Base-by-base conservation (phyloP, 805 yeast genomes). In the Barnettozyma siamensis region DNA sequence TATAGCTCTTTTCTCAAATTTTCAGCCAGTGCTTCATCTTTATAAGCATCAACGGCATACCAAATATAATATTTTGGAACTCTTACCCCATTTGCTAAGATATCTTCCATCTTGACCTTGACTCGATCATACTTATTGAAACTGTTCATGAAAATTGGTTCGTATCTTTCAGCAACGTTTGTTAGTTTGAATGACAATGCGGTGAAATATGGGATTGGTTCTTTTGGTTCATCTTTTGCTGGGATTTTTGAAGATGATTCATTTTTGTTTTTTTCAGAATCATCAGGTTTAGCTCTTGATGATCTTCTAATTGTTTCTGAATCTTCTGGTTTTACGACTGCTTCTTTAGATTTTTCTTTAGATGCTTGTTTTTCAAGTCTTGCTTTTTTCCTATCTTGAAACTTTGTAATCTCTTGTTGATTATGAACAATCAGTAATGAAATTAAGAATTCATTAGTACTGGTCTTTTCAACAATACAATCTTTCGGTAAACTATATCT, bases 21-120 rank as follows among this genome's bases (percentile, higher is more conserved):
- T 51, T 85, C 93, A 0, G 85, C 84, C 35, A 83, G 51, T 1
- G 63, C 60, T 47, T 80, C 86, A 57, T 85, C 93, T 40, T 77
- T 75, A 35, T 75, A 70, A 1, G 88, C 89, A 59, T 84, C 93
- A 10, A 91, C 69, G 51, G 84, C 87, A 54, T 82, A 86, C 96
- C 96, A 88, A 17, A 88, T 65, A 56, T 83, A 75, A 50, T 77
- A 76, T 27, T 75, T 75, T 6, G 81, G 65, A 3, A 78, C 62
- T 43, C 88, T 69, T 1, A 69, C 67, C 2, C 96, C 95, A 16
- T 62, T 65, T 13, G 67, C 65, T 41, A 88, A 58, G 4, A 81
- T 73, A 9, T 69, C 64, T 31, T 70, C 68, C 96, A 91, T 88
- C 16, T 70, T 63, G 15, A 63, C 60, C 37, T 71, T 75, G 0